Evolutionary conservation across 495 filamentous ascomycete genomes (phyloP), one percentile per base, ranked within the genome.

Genomic region (Thozetella sp.): DNA sequence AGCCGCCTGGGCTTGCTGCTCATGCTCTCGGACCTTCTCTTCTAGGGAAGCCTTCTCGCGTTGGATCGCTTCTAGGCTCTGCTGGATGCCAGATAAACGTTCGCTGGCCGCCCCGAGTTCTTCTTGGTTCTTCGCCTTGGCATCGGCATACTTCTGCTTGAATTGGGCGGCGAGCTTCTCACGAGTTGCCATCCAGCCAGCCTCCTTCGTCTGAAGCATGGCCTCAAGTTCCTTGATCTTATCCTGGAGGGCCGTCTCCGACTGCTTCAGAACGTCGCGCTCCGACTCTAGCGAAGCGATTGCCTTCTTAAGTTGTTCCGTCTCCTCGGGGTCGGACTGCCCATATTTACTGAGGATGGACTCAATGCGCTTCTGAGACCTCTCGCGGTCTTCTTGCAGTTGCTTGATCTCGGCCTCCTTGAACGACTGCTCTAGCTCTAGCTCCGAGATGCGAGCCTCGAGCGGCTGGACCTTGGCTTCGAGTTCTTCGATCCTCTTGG

Each of bases 331-430:
- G 68, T 99, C 95, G 24, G 96, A 88, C 53, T 95, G 91, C 62
- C 97, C 93, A 69, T 98, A 97, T 66, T 97, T 97, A 62, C 92
- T 90, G 22, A 99, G 84, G 53, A 98, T 97, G 58, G 95, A 90
- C 67, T 98, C 93, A 13, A 92, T 91, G 20, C 96, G 87, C 74
- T 96, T 91, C 67, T 96, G 93, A 87, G 93, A 97, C 25, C 87
- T 86, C 65, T 98, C 94, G 3, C 93, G 86, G 68, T 97, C 93
- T 59, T 91, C 88, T 59, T 94, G 88, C 20, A 97, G 76, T 40
- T 97, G 81, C 60, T 88, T 88, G 71, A 96, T 85, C 68, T 99
- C 93, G 3, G 88, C 92, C 53, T 96, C 90, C 69, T 89, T 89
- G 27, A 87, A 90, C 59, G 88, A 86, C 51, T 88, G 81, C 57